Evolutionary conservation across 805 yeast species (phyloP), one percentile per base, ranked within the genome.

Genomic region (Candida stauntonica): DNA sequence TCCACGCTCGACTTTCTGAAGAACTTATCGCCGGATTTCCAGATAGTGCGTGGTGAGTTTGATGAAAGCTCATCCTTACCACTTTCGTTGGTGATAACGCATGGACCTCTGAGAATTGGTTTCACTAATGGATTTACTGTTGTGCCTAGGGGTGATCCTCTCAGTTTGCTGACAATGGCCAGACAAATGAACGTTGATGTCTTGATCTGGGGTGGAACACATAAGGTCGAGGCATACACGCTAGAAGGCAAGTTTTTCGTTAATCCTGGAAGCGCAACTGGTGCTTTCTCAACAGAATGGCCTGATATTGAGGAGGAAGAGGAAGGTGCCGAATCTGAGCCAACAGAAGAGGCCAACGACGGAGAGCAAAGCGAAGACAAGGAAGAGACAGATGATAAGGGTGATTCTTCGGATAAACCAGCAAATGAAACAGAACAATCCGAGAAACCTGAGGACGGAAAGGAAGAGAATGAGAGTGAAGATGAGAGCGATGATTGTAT

Each of bases 181-280:
- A 72, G 99, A 44, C 87, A 87, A 62, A 71, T 89, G 70, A 94
- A 89, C 57, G 97, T 86, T 28, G 98, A 93, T 60, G 75, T 93
- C 5, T 66, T 93, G 48, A 68, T 93, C 12, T 87, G 93, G 84
- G 97, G 98, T 12, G 95, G 96, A 0, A 83, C 95, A 2, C 95
- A 87, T 58, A 77, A 79, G 47, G 94, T 87, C 5, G 98, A 91
- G 56, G 96, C 97, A 0, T 91, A 88, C 55, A 85, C 93, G 8
- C 65, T 89, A 41, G 98, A 88, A 48, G 95, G 94, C 17, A 86
- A 86, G 61, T 86, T 89, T 59, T 93, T 93, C 55, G 73, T 93
- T n/a, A 91, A 86, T 58, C 98, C 99, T 0, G 99, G 99, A 0
- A 83, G 95, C 56, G 95, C 95, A 29, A 89, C 97, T 0, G 99